Percentiles rank a stretch among this genome's conserved stretches.
Evolutionary conservation across 2,329 filamentous ascomycete species (phyloP).

Genomic region (Fusarium pseudograminearum): DNA sequence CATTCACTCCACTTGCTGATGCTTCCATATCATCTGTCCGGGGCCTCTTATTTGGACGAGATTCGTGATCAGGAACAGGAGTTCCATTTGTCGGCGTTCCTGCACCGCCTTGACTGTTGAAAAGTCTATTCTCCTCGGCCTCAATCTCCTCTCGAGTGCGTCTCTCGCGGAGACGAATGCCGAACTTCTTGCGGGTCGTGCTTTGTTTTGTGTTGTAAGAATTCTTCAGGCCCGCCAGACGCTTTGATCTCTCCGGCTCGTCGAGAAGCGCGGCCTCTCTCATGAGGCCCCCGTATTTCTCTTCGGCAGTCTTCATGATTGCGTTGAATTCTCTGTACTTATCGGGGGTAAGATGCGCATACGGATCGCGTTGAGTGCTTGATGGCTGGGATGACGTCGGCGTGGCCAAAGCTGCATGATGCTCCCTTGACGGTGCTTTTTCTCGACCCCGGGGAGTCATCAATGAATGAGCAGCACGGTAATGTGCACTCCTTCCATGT

Average conservation of each 20-base stretch:
- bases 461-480: background rate
- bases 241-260: constrained; percentile 51
- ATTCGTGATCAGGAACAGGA: constrained; percentile 12
- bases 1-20: background rate
- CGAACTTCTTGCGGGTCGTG: constrained; percentile 68
- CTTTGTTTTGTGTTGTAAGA: constrained; percentile 68
- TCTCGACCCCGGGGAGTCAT: background rate
- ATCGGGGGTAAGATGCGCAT: constrained; percentile 57
- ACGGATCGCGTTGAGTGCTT: constrained; percentile 54
- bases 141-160: constrained; percentile 62
- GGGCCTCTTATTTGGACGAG: constrained; percentile 44
- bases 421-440: background rate
- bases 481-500: background rate
- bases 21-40: constrained; percentile 30
- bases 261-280: constrained; percentile 55
- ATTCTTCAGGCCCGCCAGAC: constrained; percentile 61
- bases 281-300: constrained; percentile 57
- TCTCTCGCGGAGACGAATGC: constrained; percentile 65
- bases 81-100: constrained; percentile 19
- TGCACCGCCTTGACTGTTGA: constrained; percentile 35
- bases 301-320: constrained; percentile 50
- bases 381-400: constrained; percentile 1
- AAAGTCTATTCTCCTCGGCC: constrained; percentile 56
- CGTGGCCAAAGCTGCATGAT: constrained; percentile 9
- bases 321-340: constrained; percentile 44